Base-by-base conservation (phyloP, 2,329 filamentous ascomycete species). In the Penicillium oxalicum region DNA sequence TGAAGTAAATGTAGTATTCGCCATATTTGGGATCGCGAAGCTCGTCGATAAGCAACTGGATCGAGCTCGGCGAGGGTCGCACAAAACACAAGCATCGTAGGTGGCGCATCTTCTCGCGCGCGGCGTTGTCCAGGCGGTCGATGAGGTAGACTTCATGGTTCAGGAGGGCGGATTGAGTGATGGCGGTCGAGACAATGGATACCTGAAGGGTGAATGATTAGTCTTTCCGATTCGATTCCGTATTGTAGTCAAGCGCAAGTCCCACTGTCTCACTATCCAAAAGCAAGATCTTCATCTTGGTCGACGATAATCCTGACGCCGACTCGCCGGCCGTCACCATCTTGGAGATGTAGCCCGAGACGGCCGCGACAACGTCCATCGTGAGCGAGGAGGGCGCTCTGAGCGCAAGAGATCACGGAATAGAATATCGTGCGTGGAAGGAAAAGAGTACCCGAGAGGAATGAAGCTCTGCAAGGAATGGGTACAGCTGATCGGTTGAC, bases 141-240 rank as follows among this genome's bases (percentile, higher is more conserved):
- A 94, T 96, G 53, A 98, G 87, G 72, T 96, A 98, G 59, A 98
- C 88, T 73, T 97, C 91, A 74, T 98, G 90, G 65, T 88, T 95
- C 54, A 98, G 83, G 18, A 98, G 82, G 35, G 89, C 83, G 27
- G 93, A 98, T 69, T 98, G 94, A 1, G 93, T 97, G 52, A 91
- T 91, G 47, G 93, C 91, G 4, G 91, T 94, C 8, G 94, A 98
- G 18, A 96, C 83, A 58, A 97, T 95, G 12, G 88, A 82, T 24
- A 97, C 86, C 81, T 83, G 58, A 18, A 9, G 9, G 32, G 28
- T 26, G 32, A 37, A 28, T 26, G 37, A 48, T 67, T 63, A 68
- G 64, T 39, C 52, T n/a, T 49, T 45, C 56, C 25, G 35, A 40
- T 39, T 37, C 36, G 33, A 46, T 34, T 43, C 12, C 47, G 46